phyloP scores from a whole-genome alignment of 2,329 filamentous ascomycete genomes.

The Drechslera avenae region DNA sequence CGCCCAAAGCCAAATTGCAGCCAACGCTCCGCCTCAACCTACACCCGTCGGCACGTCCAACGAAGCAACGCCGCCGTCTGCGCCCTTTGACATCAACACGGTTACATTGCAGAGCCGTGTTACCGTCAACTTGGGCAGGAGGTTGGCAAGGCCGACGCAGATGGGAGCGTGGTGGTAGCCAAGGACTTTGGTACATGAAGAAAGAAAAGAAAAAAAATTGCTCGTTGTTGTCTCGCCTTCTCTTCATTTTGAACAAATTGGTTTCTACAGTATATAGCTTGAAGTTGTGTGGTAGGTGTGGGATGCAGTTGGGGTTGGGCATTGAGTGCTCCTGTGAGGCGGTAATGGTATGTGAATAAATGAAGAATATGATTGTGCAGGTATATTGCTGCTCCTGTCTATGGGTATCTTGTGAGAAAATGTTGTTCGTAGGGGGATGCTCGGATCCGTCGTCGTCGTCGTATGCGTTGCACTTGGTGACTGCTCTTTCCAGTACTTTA shows the following conservation, averaged over 20 bases:
- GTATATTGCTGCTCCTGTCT: neutral
- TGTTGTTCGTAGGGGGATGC: too few species aligned
- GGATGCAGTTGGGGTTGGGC: neutral
- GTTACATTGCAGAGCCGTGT: constrained; percentile 42
- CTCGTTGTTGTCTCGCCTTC: neutral
- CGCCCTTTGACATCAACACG: constrained; percentile 45
- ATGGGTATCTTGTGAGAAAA: constrained; percentile 9
- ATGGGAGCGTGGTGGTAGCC: constrained; percentile 15
- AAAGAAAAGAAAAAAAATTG: too few species aligned
- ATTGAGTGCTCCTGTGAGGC: constrained; percentile 19
- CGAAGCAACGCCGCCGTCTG: constrained; percentile 17
- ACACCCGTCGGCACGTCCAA: constrained; percentile 13
- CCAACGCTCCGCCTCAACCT: constrained; percentile 13
- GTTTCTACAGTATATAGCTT: constrained; percentile 12
- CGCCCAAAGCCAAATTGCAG: constrained; percentile 34
- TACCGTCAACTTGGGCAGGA: constrained; percentile 41
- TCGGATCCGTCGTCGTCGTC: too few species aligned
- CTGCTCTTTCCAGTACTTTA: neutral
- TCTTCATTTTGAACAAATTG: neutral
- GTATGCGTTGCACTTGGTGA: too few species aligned
- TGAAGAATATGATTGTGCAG: neutral
- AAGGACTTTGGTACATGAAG: constrained; percentile 1
- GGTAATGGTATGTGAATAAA: neutral
- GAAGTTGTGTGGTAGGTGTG: neutral
- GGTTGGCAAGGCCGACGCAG: constrained; percentile 29